Conservation (phyloP, 2,329 filamentous ascomycete species). For the Gaeumannomyces sp. region DNA sequence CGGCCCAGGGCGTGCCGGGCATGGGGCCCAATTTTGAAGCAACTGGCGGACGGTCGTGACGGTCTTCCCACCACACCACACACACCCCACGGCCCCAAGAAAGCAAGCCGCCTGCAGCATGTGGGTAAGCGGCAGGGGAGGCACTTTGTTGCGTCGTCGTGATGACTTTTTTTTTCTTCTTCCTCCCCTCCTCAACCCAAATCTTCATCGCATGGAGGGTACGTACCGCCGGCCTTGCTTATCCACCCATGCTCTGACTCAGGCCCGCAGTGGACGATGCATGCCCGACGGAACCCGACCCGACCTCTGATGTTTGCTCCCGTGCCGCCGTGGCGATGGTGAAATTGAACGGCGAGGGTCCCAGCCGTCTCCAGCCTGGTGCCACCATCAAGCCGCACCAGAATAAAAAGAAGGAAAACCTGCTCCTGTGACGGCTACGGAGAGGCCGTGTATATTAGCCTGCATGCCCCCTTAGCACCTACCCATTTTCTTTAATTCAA, state of each 20-base stretch:
- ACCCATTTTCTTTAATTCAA: not conserved
- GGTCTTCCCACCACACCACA: no score
- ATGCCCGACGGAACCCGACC: not conserved
- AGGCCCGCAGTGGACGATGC: not conserved
- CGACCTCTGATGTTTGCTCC: not conserved
- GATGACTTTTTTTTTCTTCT: not conserved
- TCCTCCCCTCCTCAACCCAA: no score
- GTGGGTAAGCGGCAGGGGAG: not conserved
- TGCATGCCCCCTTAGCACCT: not conserved
- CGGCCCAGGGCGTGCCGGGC: not conserved
- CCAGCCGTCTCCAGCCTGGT: not conserved
- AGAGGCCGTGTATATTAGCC: not conserved
- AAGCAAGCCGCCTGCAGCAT: not conserved
- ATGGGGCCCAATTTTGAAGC: not conserved
- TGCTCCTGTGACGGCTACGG: no score
- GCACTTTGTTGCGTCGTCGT: not conserved
- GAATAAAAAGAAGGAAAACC: not conserved
- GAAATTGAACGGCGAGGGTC: not conserved
- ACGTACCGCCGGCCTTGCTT: not conserved
- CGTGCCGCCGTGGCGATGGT: not conserved
- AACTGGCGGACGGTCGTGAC: not conserved
- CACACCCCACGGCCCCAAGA: not conserved
- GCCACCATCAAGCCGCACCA: not conserved
- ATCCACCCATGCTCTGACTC: not conserved
- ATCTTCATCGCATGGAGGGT: not conserved